phyloP scores from a whole-genome alignment of 1,284 basidiomycete species.

The Laetiporus sulphureus region DNA sequence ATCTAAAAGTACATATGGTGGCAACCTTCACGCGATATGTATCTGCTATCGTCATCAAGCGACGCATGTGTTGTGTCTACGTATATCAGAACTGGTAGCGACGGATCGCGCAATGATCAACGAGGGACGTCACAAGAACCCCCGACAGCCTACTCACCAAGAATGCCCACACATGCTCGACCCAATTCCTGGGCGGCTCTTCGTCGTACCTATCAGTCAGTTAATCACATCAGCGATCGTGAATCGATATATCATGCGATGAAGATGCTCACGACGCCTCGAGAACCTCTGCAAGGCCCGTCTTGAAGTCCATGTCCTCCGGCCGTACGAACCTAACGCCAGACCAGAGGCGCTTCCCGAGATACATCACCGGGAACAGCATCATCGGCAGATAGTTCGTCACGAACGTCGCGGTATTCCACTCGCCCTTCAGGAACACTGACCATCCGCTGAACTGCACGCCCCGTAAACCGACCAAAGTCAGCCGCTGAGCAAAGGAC shows the following conservation, averaged over 20 bases:
- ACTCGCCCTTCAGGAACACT: slow-evolving; percentile 67
- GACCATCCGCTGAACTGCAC: slow-evolving; percentile 64
- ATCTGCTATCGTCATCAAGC: too few species aligned
- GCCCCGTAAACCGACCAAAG: neutral
- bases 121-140: too few species aligned
- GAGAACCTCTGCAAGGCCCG: slow-evolving; percentile 64
- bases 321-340: slow-evolving; percentile 39
- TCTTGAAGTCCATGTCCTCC: slow-evolving; percentile 75
- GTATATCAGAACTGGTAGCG: too few species aligned
- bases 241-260: neutral
- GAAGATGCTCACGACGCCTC: slow-evolving; percentile 49
- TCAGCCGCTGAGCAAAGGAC: neutral
- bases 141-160: too few species aligned
- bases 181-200: slow-evolving; percentile 38
- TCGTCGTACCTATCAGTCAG: slow-evolving; percentile 37
- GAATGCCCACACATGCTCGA: slow-evolving; percentile 2
- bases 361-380: slow-evolving; percentile 70
- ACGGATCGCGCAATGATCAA: too few species aligned
- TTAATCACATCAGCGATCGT: neutral
- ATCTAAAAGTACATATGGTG: too few species aligned
- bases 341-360: slow-evolving; percentile 48
- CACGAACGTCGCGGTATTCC: slow-evolving; percentile 58
- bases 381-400: slow-evolving; percentile 76
- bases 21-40: too few species aligned
- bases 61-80: too few species aligned